Evolutionary conservation across 2,329 filamentous ascomycete species (phyloP).

Genomic region (Drechslerella coelobrocha): DNA sequence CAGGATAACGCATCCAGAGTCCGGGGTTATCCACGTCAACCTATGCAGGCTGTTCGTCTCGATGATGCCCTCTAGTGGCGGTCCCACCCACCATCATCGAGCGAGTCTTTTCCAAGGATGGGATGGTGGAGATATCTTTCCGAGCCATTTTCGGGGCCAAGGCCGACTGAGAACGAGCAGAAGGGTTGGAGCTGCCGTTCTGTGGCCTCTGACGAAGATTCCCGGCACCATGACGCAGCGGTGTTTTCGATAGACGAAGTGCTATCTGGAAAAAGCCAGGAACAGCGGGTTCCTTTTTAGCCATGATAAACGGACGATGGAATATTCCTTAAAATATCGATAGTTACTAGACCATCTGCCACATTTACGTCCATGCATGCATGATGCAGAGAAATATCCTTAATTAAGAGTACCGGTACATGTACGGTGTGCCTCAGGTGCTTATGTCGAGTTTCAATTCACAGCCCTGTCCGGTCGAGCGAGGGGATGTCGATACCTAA

Average conservation of each 20-base stretch:
- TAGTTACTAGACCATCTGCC: conserved; percentile 6
- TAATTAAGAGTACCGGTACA: not conserved
- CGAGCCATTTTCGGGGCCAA: conserved; percentile 34
- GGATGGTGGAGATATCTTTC: conserved; percentile 40
- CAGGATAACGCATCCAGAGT: conserved; percentile 37
- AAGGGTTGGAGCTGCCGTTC: conserved; percentile 46
- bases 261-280: conserved; percentile 31
- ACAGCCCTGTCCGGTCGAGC: conserved; percentile 25
- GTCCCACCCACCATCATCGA: conserved; percentile 37
- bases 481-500: conserved; percentile 31
- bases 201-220: conserved; percentile 30
- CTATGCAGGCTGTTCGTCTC: conserved; percentile 49
- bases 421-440: not conserved
- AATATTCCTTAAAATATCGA: conserved; percentile 46
- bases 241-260: conserved; percentile 47
- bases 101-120: conserved; percentile 29
- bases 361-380: conserved; percentile 7
- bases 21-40: conserved; percentile 45
- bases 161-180: conserved; percentile 23
- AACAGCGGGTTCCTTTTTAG: conserved; percentile 33
- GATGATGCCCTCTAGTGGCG: conserved; percentile 38
- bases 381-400: not conserved
- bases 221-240: conserved; percentile 39
- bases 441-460: not conserved
- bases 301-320: conserved; percentile 34